Conservation (phyloP, 305 asterid genomes). For the Rubia peregrina region DNA sequence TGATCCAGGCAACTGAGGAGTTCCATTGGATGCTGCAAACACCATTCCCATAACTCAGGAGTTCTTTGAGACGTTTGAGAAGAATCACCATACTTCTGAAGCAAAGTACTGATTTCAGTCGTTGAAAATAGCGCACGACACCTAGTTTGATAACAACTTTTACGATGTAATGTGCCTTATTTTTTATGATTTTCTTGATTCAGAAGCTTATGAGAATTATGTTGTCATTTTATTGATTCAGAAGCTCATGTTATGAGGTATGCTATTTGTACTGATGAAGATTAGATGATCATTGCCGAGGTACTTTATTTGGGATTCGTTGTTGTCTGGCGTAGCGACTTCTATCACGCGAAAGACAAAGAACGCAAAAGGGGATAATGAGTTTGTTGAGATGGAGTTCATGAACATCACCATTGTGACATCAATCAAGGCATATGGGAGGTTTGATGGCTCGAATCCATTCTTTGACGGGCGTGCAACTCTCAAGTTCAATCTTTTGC, state of each 20-base stretch:
- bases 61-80: conserved; percentile 49
- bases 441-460: conserved; percentile 66
- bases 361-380: conserved; percentile 50
- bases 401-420: conserved; percentile 78
- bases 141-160: conserved; percentile 56
- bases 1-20: conserved; percentile 61
- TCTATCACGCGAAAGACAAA: conserved; percentile 55
- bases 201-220: not conserved
- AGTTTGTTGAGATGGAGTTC: conserved; percentile 74
- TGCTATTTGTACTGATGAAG: not conserved
- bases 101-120: conserved; percentile 80
- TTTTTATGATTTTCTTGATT: not conserved
- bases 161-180: conserved; percentile 38
- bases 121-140: conserved; percentile 70
- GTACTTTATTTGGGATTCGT: conserved; percentile 88
- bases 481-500: conserved; percentile 46
- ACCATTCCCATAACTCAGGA: conserved; percentile 57
- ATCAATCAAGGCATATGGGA: conserved; percentile 68
- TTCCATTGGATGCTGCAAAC: conserved; percentile 90
- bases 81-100: conserved; percentile 67
- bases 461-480: conserved; percentile 43
- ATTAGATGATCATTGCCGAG: conserved; percentile 43
- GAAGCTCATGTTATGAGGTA: not conserved
- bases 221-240: not conserved
- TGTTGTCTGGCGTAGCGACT: conserved; percentile 74